Conservation (phyloP, 1,284 basidiomycete genomes). For the Ganoderma sinense region DNA sequence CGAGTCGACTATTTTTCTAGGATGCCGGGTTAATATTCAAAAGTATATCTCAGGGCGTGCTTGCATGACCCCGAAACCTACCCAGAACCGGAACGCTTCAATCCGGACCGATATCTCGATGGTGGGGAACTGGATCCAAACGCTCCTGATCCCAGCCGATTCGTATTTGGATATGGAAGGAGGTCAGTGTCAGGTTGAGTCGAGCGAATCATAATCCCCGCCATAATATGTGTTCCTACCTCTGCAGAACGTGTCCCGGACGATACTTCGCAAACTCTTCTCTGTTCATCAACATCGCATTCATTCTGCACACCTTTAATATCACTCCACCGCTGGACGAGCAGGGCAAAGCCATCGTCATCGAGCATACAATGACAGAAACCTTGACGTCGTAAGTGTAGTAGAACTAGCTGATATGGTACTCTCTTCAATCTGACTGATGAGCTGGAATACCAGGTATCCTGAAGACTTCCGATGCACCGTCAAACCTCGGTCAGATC, state of each 20-base stretch:
- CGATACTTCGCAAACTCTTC: constrained; percentile 9
- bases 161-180: constrained; percentile 34
- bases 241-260: constrained; percentile 7
- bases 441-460: not conserved
- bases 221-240: constrained; percentile 21
- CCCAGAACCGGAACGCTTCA: constrained; percentile 24
- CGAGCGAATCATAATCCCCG: not conserved
- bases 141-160: constrained; percentile 14
- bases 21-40: not conserved
- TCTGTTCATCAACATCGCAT: constrained; percentile 18
- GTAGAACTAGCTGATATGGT: too few species aligned
- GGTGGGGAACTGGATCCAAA: constrained; percentile 20
- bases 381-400: constrained; percentile 17
- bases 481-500: constrained; percentile 18
- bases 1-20: constrained; percentile 20
- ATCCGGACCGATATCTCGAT: constrained; percentile 26
- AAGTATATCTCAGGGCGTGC: constrained; percentile 20
- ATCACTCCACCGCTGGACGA: constrained; percentile 24
- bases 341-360: constrained; percentile 7
- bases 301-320: constrained; percentile 31
- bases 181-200: constrained; percentile 3
- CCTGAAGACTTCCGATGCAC: constrained; percentile 24
- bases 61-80: constrained; percentile 24
- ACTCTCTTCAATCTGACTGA: not conserved
- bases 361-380: constrained; percentile 21